Evolutionary conservation across 1,284 basidiomycete genomes (phyloP), one percentile per base, ranked within the genome.

Genomic region (Melampsora americana): DNA sequence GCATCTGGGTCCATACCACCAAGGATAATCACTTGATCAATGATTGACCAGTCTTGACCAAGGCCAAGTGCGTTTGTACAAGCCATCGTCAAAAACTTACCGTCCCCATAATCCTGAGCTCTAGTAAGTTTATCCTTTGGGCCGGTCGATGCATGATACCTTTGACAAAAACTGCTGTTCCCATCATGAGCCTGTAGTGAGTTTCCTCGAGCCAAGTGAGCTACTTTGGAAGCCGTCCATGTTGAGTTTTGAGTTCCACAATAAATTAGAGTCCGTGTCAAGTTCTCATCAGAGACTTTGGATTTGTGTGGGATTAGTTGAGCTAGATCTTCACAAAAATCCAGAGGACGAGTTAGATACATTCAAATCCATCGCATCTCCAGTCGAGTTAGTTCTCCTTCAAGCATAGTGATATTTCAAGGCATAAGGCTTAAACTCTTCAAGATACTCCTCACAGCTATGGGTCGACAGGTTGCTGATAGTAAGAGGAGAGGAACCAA

Each of bases 401-500:
- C 0, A 6, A 71, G 11, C 1, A 61, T 14, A 9, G 12, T 18
- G 18, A 60, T 61, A 18, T 71, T 48, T 62, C 46, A 20, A 5
- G n/a, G 69, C 7, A n/a, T n/a, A 5, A 71, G 20, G 18, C 46
- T 71, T 44, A 71, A 62, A 35, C 56, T 60, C 3, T 4, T 28
- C 5, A 64, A 26, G 4, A 71, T 71, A 7, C 18, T 26, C 12
- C 44, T 56, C 35, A 62, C 30, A 5, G 39, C 69, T 28, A 32
- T 64, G 1, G 69, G 69, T n/a, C 56, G 16, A 39, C 69, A 71
- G 59, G 69, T 71, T 23, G 53, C 69, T 6, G 69, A 70, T 7
- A 70, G 39, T 46, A 61, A 28, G 3, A 35, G 35, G 9, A 35
- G 3, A 35, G 35, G 35, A 35, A 35, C 35, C 9, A 9, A 35